phyloP scores from a whole-genome alignment of 2,329 filamentous ascomycete genomes.

The Sporothrix curviconia region DNA sequence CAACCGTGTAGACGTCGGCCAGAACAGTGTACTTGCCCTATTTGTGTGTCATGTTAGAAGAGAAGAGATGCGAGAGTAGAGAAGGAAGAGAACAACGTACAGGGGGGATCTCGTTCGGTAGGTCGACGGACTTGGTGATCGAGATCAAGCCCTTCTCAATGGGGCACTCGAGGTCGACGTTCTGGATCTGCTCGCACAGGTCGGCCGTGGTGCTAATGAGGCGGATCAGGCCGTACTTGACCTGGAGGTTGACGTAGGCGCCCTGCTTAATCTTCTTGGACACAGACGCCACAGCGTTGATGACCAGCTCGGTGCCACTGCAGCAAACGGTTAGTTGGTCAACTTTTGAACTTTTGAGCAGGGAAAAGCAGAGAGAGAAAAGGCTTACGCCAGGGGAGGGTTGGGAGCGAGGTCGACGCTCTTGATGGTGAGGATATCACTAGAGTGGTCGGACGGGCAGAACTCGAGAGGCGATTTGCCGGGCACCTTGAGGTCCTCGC shows the following conservation, averaged over 20 bases:
- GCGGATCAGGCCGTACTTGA: constrained; percentile 92
- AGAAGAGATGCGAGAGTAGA: no score
- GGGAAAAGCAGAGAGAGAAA: neutral
- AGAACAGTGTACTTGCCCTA: constrained; percentile 87
- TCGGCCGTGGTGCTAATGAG: constrained; percentile 75
- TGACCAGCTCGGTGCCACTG: constrained; percentile 71
- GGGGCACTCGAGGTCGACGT: constrained; percentile 85
- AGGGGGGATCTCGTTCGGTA: constrained; percentile 84
- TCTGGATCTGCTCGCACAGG: constrained; percentile 80
- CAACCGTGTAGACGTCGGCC: constrained; percentile 73
- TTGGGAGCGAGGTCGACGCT: constrained; percentile 78
- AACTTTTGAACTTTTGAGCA: no score
- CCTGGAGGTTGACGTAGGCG: constrained; percentile 72
- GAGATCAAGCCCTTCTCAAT: constrained; percentile 69
- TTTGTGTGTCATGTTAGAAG: no score
- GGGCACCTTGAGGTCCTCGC: constrained; percentile 58
- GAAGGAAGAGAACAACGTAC: constrained; percentile 42
- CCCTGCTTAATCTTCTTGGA: constrained; percentile 66
- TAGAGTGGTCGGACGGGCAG: constrained; percentile 59
- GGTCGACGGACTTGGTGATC: constrained; percentile 73
- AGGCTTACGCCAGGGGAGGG: constrained; percentile 71
- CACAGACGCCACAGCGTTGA: constrained; percentile 73
- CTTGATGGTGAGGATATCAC: constrained; percentile 69
- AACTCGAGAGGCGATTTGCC: constrained; percentile 80
- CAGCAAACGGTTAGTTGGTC: no score